Base-by-base conservation (phyloP, 2,329 filamentous ascomycete genomes). In the Botrytis byssoidea region DNA sequence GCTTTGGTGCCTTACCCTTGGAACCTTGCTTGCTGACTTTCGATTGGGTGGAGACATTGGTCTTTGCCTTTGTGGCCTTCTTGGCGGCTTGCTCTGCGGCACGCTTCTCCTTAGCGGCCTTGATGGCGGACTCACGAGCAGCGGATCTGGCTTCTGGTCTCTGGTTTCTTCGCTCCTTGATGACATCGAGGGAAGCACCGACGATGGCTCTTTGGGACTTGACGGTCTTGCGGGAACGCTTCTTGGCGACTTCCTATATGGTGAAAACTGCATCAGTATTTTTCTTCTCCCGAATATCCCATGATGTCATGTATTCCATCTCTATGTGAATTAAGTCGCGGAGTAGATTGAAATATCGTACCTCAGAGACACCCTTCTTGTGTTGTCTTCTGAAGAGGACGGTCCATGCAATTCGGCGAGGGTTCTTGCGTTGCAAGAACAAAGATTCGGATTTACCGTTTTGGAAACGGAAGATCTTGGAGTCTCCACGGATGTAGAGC, bases 291-390 rank as follows among this genome's bases (percentile, higher is more conserved):
- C 71, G 9, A 60, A 35, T 70, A 72, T 40, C 42, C 70, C 67
- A 71, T 60, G 61, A 46, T 68, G 44, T 72, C 61, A 42, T 67
- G 35, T 46, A 42, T 51, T 35, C 29, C 46, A 67, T 57, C 48
- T 55, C 37, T 37, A 60, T 32, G 3, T 18, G 29, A 9, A 40
- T 40, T 2, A 29, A 42, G 12, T 48, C 18, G 70, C 46, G 22
- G 46, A 44, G 37, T 48, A 25, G 44, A 55, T 73, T 59, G n/a
- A 29, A 22, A 72, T 75, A 71, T 85, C 92, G 88, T 92, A 98
- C 96, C 95, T 99, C 96, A 90, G 95, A 97, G 88, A 98, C 97
- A 92, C 96, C 96, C 94, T 99, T 99, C 90, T 95, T 96, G 92
- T 98, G 95, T 89, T 97, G 93, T 87, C 95, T 93, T 86, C 96